These are phyloP conservation scores for Sanghuangporus weigelae DNA, from an alignment of 1,284 basidiomycete species.

Conservation along the genomic window DNA sequence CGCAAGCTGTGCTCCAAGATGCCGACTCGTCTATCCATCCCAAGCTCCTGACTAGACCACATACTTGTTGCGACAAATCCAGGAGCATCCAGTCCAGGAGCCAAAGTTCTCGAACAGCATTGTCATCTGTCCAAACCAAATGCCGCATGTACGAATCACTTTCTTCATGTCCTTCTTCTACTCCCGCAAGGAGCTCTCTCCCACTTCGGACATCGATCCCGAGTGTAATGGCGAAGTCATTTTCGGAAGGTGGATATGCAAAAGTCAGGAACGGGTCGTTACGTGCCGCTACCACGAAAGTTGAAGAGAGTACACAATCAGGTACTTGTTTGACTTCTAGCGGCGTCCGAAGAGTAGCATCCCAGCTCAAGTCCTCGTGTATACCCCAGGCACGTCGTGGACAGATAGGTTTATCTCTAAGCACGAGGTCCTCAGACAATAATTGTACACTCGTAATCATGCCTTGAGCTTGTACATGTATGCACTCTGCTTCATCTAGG, in stretches of 20 bases:
- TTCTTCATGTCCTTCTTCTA: not conserved
- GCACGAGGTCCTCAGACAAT: not conserved
- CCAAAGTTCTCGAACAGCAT: not conserved
- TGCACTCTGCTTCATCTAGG: no score
- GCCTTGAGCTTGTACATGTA: not conserved
- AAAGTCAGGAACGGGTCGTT: not conserved
- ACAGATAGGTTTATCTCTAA: not conserved
- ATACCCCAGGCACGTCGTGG: not conserved
- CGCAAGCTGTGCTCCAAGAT: not conserved
- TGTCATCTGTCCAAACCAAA: constrained; percentile 5
- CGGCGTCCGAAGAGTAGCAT: not conserved
- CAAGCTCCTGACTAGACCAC: not conserved
- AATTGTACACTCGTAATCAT: not conserved
- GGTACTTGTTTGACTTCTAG: not conserved
- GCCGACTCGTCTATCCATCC: not conserved
- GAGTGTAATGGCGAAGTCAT: no score
- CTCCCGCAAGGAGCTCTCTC: not conserved
- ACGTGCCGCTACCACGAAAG: not conserved
- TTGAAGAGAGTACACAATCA: not conserved
- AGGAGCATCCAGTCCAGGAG: not conserved
- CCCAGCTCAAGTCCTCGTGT: not conserved
- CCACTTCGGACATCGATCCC: not conserved
- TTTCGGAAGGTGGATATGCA: no score
- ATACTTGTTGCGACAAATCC: not conserved
- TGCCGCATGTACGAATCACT: constrained; percentile 4